Base-by-base conservation (phyloP, 1,139 yeast species). In the Fermentozyma sake region DNA sequence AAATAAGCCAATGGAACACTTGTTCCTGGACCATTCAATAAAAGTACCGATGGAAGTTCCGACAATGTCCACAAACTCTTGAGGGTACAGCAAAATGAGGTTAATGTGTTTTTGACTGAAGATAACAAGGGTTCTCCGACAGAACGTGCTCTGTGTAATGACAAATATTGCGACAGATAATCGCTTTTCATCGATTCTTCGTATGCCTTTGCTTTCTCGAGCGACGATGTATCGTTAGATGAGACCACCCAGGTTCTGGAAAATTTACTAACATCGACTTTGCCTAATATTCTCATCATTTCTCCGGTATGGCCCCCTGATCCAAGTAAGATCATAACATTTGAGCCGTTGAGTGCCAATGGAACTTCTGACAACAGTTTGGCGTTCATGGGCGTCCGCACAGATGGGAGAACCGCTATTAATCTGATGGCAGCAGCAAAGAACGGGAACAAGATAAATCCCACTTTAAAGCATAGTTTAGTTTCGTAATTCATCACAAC, bases 241-340 rank as follows among this genome's bases (percentile, higher is more conserved):
- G 71, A 68, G 1, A 61, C 50, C 7, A 72, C 61, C 67, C 76
- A 74, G 2, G 65, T 60, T 30, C 75, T 44, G 6, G 53, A 31
- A 12, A 62, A 44, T 3, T 34, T 31, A 1, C 42, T 19, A 14
- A 68, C 21, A 23, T 57, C 41, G 21, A 55, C 44, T 34, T 63
- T 59, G 5, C 58, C 50, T 10, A 85, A 50, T 16, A 91, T 61
- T 20, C 91, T 62, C 16, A 87, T 51, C 95, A 91, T 85, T 51
- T 91, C 97, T 1, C 96, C 97, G 0, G 97, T 89, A 48, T 91
- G 98, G 2, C 97, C 98, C 0, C 74, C 98, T 2, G 93, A 82
- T 0, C 94, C 95, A 5, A 84, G 52, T 9, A 82, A 61, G 1
- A 81, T 59, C 71, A 80, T 65, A 12, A 76, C 42, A 13, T 44